Conservation (phyloP, 176 grass and related monocot species). For the Echinochloa phyllopogon region DNA sequence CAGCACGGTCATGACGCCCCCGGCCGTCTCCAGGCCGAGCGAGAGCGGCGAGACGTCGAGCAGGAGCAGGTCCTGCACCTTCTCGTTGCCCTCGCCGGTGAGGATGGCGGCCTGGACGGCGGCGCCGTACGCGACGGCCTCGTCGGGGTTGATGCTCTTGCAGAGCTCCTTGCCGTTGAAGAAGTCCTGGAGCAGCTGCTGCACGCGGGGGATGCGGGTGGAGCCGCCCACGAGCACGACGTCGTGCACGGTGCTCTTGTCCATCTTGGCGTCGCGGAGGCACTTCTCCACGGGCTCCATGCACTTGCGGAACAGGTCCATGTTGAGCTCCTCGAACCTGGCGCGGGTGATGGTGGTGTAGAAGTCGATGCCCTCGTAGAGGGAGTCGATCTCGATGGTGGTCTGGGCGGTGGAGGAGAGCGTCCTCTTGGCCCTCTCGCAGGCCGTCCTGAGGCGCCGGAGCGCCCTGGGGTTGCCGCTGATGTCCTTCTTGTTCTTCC, state of each 20-base stretch:
- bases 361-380: slow-evolving; percentile 93
- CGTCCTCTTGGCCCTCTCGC: slow-evolving; percentile 92
- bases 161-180: slow-evolving; percentile 98
- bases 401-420: slow-evolving; percentile 89
- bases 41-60: slow-evolving; percentile 83
- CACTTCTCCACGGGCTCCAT: slow-evolving; percentile 97
- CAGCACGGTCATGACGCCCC: slow-evolving; percentile 77
- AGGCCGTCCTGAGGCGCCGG: slow-evolving; percentile 71
- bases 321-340: slow-evolving; percentile 92
- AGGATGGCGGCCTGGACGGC: slow-evolving; percentile 90
- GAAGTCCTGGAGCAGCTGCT: slow-evolving; percentile 93
- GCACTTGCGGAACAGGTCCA: slow-evolving; percentile 95
- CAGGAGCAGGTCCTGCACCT: slow-evolving; percentile 81
- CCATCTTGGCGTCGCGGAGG: slow-evolving; percentile 94
- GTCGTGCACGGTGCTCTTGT: slow-evolving; percentile 86
- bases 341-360: slow-evolving; percentile 94
- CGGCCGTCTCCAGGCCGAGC: slow-evolving; percentile 73
- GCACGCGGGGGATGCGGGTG: slow-evolving; percentile 84
- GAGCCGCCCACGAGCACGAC: slow-evolving; percentile 91
- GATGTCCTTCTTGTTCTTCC: slow-evolving; percentile 98
- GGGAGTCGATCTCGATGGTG: slow-evolving; percentile 92
- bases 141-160: slow-evolving; percentile 99
- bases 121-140: slow-evolving; percentile 94
- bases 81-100: slow-evolving; percentile 87
- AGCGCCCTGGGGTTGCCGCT: slow-evolving; percentile 79